phyloP scores from a whole-genome alignment of 2,329 filamentous ascomycete species.

The Colletotrichum destructivum region DNA sequence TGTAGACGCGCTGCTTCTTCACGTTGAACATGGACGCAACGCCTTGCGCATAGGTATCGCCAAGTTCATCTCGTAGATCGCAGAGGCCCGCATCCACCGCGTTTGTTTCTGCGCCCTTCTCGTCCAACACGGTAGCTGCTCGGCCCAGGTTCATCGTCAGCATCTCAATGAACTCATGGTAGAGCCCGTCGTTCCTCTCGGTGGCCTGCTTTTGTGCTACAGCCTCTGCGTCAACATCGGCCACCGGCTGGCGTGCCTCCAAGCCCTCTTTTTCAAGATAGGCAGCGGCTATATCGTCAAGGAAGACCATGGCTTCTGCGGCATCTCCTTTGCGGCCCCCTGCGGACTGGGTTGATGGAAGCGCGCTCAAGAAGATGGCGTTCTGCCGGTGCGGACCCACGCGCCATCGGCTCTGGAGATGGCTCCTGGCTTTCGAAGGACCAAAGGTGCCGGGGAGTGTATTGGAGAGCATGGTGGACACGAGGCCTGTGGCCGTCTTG shows the following conservation, averaged over 20 bases:
- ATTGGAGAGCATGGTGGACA: conserved; percentile 88
- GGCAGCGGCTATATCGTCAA: background rate
- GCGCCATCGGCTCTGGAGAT: conserved; percentile 94
- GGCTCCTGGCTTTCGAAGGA: conserved; percentile 94
- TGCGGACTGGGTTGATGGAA: conserved; percentile 78
- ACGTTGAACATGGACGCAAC: conserved; percentile 95
- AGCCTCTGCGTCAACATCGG: background rate
- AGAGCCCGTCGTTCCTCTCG: background rate
- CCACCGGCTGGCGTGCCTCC: background rate
- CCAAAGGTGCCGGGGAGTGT: conserved; percentile 99
- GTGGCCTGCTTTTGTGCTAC: background rate
- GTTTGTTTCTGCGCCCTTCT: background rate
- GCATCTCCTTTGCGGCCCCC: background rate
- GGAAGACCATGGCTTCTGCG: background rate
- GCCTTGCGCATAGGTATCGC: conserved; percentile 93
- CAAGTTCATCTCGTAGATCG: conserved; percentile 77
- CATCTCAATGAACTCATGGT: background rate
- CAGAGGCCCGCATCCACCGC: background rate
- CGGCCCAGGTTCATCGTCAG: background rate
- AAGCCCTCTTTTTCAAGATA: conserved; percentile 4
- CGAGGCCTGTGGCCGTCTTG: too few species aligned
- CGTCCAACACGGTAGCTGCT: too few species aligned
- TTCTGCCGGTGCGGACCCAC: conserved; percentile 89
- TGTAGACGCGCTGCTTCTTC: conserved; percentile 94
- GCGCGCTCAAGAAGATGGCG: conserved; percentile 86